Conservation (phyloP, 352 stramenopile genomes). For the Albugo laibachii region DNA sequence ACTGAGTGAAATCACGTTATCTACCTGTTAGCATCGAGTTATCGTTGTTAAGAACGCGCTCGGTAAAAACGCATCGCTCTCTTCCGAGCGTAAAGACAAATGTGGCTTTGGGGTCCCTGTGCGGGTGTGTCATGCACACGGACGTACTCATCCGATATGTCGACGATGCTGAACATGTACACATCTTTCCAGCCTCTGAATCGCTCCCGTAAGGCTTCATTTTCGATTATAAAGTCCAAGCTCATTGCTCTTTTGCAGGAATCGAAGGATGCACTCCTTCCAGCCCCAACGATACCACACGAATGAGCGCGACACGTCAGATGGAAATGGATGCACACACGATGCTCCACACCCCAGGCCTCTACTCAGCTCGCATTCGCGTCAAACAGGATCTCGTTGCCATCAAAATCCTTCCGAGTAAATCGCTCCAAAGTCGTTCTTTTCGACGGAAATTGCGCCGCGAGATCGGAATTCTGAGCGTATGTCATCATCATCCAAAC, state of each 20-base stretch:
- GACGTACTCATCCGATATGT: conserved; percentile 13
- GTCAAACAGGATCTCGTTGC: conserved; percentile 42
- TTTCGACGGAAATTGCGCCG: conserved; percentile 32
- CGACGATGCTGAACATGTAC: conserved; percentile 6
- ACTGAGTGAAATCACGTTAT: too few relatives aligned
- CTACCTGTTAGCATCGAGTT: too few relatives aligned
- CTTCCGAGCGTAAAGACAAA: conserved; percentile 1
- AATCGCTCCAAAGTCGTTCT: conserved; percentile 2
- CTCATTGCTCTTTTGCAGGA: not conserved
- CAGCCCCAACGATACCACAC: not conserved
- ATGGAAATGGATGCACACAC: not conserved
- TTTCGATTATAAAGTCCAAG: not conserved
- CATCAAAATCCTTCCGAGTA: conserved; percentile 45
- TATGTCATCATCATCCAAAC: conserved; percentile 27
- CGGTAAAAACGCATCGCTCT: too few relatives aligned
- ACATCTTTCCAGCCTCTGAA: too few relatives aligned
- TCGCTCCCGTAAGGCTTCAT: not conserved
- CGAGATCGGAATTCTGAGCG: conserved; percentile 34
- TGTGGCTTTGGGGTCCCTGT: conserved; percentile 49
- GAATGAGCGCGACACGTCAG: conserved; percentile 1
- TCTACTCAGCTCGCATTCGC: conserved; percentile 37
- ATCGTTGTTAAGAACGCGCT: too few relatives aligned
- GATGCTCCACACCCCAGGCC: conserved; percentile 12
- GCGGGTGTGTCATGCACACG: conserved; percentile 25
- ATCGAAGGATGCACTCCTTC: not conserved